Evolutionary conservation across 495 filamentous ascomycete species (phyloP), one percentile per base, ranked within the genome.

Genomic region (Aspergillus nidulans): DNA sequence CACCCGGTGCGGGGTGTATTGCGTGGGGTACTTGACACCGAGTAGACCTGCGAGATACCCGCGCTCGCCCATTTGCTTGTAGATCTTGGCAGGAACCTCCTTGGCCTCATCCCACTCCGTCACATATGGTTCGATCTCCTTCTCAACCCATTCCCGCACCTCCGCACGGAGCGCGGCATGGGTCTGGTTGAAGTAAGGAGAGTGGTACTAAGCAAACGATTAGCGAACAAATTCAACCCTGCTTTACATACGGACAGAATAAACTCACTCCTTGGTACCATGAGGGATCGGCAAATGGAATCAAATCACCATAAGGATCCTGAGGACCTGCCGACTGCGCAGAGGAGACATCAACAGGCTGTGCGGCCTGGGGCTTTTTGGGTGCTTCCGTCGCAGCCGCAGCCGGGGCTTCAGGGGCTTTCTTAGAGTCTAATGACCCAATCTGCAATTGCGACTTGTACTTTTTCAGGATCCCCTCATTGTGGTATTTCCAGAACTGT

Each of bases 401-500:
- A 10, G 79, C 75, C 19, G 79, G 72, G 1, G 64, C 68, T 15
- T 82, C 75, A 13, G 78, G 71, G 6, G 73, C 73, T 64, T 88
- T 86, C 76, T 97, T 97, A 65, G 83, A 85, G 67, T 97, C 85
- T 60, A 99, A 73, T 1, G 91, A 96, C 38, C 94, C 94, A 63
- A 99, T 81, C 66, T 91, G 88, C 47, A 99, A 82, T 68, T 89
- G 78, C 24, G 81, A 72, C 75, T 94, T 86, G 80, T 91, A 97
- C 70, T 97, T 98, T 77, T 97, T 97, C 61, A 97, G 80, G 59
- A 97, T 90, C 50, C 87, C 82, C 62, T 87, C 84, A 63, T 96
- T 98, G 79, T 98, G 94, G 70, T 98, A 97, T 74, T 97, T 99
- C 94, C 94, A 99, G 78, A 99, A 99, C 68, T 96, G 95, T 72